These are phyloP conservation scores for Trifolium dubium DNA, from an alignment of 306 rosid species.

Conservation along the genomic window DNA sequence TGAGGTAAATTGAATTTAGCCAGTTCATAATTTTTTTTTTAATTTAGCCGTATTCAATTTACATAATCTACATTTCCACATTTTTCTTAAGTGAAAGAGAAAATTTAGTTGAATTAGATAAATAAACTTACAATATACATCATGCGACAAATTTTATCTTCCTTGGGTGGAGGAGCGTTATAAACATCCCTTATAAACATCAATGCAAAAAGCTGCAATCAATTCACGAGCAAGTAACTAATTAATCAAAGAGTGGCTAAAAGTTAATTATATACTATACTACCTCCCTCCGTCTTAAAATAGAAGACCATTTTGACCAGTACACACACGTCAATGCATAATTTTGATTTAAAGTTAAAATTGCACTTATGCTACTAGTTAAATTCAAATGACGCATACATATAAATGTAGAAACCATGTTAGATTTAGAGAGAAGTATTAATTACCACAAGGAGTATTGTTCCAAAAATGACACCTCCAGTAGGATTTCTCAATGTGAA, in stretches of 20 bases:
- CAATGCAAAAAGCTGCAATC: conserved; percentile 22
- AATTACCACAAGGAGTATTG: conserved; percentile 31
- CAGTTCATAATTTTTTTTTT: too few species aligned
- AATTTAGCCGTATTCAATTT: too few species aligned
- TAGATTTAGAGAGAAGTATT: background rate
- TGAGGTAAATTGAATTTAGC: background rate
- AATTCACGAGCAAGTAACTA: background rate
- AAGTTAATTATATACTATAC: too few species aligned
- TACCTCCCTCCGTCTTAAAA: too few species aligned
- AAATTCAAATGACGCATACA: background rate
- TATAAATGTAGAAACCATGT: background rate
- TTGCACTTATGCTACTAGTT: background rate
- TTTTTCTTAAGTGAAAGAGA: too few species aligned
- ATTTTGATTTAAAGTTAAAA: background rate
- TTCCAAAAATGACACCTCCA: conserved; percentile 15
- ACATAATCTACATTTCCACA: background rate
- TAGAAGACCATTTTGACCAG: too few species aligned
- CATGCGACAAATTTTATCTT: background rate
- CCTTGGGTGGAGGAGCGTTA: conserved; percentile 18
- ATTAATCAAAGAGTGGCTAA: background rate
- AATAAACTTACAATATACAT: conserved; percentile 11
- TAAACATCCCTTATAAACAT: conserved; percentile 32
- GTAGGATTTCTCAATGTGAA: conserved; percentile 23
- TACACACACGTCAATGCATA: too few species aligned
- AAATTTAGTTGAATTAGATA: too few species aligned